Evolutionary conservation across 1,139 yeast species (phyloP).

Genomic region (Candida buenavistaensis): DNA sequence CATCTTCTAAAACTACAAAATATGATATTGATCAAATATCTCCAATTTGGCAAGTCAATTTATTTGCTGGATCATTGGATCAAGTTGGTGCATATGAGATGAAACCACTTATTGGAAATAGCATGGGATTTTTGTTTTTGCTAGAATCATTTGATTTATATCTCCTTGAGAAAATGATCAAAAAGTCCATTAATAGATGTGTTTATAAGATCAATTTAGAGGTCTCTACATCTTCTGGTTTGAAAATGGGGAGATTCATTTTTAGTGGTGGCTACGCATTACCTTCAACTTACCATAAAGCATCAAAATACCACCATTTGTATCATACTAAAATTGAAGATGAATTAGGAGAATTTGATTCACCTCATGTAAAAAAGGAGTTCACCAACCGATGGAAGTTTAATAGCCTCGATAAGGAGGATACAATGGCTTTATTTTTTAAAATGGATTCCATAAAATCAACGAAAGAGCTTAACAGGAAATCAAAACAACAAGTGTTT

Average conservation of each 20-base stretch:
- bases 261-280: slow-evolving; percentile 30
- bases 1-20: slow-evolving; percentile 27
- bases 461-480: slow-evolving; percentile 17
- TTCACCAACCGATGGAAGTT: slow-evolving; percentile 41
- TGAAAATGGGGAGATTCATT: slow-evolving; percentile 31
- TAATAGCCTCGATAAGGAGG: slow-evolving; percentile 20
- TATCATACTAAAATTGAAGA: slow-evolving; percentile 38
- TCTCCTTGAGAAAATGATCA: slow-evolving; percentile 18
- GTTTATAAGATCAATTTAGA: slow-evolving; percentile 19
- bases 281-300: slow-evolving; percentile 32
- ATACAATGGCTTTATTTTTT: slow-evolving; percentile 32
- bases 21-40: slow-evolving; percentile 17
- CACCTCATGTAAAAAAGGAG: slow-evolving; percentile 26
- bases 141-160: slow-evolving; percentile 26
- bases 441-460: slow-evolving; percentile 33
- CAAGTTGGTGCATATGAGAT: slow-evolving; percentile 45
- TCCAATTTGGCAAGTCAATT: slow-evolving; percentile 32
- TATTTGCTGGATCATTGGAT: slow-evolving; percentile 39
- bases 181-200: slow-evolving; percentile 1
- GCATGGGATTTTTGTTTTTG: slow-evolving; percentile 31
- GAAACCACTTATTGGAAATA: slow-evolving; percentile 28
- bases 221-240: slow-evolving; percentile 29
- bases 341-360: slow-evolving; percentile 31
- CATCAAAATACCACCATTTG: slow-evolving; percentile 21
- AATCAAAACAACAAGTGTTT: slow-evolving; percentile 23